phyloP scores from a whole-genome alignment of 2,329 filamentous ascomycete species.

The Chaetothyriales sp. region DNA sequence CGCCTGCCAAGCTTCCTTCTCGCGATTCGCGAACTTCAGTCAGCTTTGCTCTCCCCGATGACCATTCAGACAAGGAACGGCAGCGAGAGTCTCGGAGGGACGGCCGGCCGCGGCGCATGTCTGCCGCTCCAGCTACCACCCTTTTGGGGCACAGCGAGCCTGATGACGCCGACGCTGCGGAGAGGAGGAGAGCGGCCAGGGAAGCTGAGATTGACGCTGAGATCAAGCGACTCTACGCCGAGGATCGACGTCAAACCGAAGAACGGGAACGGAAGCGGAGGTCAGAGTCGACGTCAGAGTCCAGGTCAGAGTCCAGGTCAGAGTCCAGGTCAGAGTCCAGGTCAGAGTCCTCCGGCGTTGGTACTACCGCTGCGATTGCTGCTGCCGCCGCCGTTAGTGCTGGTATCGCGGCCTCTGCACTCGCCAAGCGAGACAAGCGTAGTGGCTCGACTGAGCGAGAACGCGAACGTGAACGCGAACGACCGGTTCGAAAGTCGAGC shows the following conservation, averaged over 20 bases:
- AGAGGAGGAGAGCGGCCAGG: slow-evolving; percentile 3
- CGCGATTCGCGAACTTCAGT: slow-evolving; percentile 39
- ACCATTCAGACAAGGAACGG: slow-evolving; percentile 31
- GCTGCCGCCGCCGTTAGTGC: slow-evolving; percentile 39
- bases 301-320: slow-evolving; percentile 12
- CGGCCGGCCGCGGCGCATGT: slow-evolving; percentile 15
- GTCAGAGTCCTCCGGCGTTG: slow-evolving; percentile 22
- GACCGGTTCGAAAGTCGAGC: slow-evolving; percentile 19
- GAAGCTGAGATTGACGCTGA: slow-evolving; percentile 17
- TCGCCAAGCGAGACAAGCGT: slow-evolving; percentile 19
- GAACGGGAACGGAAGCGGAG: slow-evolving; percentile 7
- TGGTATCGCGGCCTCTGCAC: slow-evolving; percentile 30
- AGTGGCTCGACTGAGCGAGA: slow-evolving; percentile 4
- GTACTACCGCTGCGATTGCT: slow-evolving; percentile 28
- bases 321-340: slow-evolving; percentile 1
- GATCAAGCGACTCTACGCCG: slow-evolving; percentile 13
- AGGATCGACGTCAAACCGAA: slow-evolving; percentile 10
- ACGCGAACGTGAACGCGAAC: slow-evolving; percentile 18
- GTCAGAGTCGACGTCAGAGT: slow-evolving; percentile 1
- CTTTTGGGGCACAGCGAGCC: neutral
- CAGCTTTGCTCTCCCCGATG: slow-evolving; percentile 44
- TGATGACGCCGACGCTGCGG: neutral
- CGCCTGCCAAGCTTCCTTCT: slow-evolving; percentile 9
- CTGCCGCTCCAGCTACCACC: slow-evolving; percentile 2
- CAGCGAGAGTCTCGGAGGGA: slow-evolving; percentile 16